These are phyloP conservation scores for Hordeum pubiflorum DNA, from an alignment of 202 grass and related monocot species.

Conservation along the genomic window DNA sequence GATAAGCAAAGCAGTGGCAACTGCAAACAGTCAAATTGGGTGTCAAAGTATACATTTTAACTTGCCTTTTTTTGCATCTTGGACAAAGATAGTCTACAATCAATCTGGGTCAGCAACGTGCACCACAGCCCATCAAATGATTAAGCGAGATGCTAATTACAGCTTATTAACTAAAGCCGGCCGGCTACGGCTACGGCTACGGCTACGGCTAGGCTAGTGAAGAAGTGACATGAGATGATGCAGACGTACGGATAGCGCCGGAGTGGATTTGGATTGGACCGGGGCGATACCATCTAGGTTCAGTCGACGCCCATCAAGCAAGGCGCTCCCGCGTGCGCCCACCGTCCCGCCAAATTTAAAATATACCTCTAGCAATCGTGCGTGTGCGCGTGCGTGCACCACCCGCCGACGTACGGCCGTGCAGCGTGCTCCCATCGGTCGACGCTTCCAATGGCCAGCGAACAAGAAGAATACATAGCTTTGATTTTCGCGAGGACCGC, in stretches of 20 bases:
- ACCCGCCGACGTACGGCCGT: neutral
- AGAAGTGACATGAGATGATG: neutral
- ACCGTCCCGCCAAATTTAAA: no score
- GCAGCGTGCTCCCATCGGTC: neutral
- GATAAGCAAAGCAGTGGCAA: neutral
- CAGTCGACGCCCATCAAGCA: neutral
- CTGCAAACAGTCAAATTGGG: neutral
- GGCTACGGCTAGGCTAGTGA: neutral
- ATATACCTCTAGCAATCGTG: neutral
- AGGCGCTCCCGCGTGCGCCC: neutral
- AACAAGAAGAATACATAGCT: slow-evolving; percentile 6
- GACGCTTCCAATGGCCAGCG: neutral
- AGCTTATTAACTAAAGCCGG: neutral
- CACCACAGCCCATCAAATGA: neutral
- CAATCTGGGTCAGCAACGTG: neutral
- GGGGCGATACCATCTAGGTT: neutral
- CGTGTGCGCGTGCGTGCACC: neutral
- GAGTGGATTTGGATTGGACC: neutral
- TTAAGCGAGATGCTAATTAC: neutral
- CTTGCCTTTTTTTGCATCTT: neutral
- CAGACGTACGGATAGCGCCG: neutral
- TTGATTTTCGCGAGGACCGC: slow-evolving; percentile 27
- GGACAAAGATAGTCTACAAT: neutral
- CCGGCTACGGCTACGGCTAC: neutral
- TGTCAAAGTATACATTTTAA: no score